These are phyloP conservation scores for Jaenimonas drosophilae DNA, from an alignment of 208 protist genomes.

Conservation along the genomic window DNA sequence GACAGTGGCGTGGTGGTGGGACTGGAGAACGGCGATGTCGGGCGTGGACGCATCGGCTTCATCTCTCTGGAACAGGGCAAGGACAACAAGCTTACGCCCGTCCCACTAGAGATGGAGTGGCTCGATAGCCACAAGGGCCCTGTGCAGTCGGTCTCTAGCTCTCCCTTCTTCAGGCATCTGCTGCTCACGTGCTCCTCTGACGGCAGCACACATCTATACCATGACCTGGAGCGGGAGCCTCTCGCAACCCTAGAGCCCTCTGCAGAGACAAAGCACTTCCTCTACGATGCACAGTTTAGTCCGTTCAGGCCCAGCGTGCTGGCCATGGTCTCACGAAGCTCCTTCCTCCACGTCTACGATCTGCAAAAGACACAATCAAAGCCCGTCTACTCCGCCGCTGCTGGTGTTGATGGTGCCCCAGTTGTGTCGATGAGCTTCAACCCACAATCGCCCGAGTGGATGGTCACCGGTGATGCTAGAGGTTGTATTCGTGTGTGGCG, in stretches of 20 bases:
- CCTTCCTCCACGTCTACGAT: constrained; percentile 80
- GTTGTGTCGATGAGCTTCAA: constrained; percentile 69
- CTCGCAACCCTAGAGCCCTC: constrained; percentile 75
- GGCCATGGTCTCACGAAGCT: constrained; percentile 67
- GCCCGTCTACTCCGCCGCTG: constrained; percentile 48
- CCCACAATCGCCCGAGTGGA: constrained; percentile 33
- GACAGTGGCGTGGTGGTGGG: constrained; percentile 63
- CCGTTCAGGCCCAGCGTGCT: constrained; percentile 77
- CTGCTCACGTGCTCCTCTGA: constrained; percentile 83
- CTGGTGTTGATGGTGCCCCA: constrained; percentile 42
- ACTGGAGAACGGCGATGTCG: constrained; percentile 82
- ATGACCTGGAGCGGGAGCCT: constrained; percentile 52
- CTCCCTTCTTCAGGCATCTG: constrained; percentile 84
- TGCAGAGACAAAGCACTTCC: constrained; percentile 67
- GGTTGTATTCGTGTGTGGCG: constrained; percentile 66
- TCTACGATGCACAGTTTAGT: constrained; percentile 79
- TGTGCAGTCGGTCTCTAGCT: constrained; percentile 62
- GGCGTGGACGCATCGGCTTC: constrained; percentile 43
- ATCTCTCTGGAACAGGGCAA: constrained; percentile 6
- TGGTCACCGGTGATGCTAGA: constrained; percentile 69
- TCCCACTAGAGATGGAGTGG: constrained; percentile 66
- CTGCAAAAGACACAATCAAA: constrained; percentile 49
- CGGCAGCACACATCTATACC: constrained; percentile 73
- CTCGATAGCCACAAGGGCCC: constrained; percentile 61
- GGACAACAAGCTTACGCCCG: constrained; percentile 2